Percentiles rank a stretch among this genome's conserved stretches.
Conservation (phyloP, 495 filamentous ascomycete genomes). For the Jackrogersella minutella region DNA sequence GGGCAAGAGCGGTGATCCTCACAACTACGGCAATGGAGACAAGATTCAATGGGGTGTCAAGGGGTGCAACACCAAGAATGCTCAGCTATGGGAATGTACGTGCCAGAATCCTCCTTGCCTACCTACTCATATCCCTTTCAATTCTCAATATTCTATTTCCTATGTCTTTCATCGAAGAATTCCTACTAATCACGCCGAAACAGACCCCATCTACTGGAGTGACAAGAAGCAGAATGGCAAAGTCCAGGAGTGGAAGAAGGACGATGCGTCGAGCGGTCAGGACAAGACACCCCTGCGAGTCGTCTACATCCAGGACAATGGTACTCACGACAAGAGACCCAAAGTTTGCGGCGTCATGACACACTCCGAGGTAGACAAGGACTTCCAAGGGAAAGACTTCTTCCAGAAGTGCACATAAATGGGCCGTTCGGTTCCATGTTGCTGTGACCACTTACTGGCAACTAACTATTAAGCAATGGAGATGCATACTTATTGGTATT, state of each 20-base stretch:
- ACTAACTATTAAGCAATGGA: not conserved
- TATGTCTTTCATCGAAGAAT: not conserved
- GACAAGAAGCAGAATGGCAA: not conserved
- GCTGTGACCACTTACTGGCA: not conserved
- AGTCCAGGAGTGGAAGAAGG: not conserved
- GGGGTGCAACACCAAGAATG: not conserved
- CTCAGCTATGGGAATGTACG: not conserved
- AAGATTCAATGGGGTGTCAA: not conserved
- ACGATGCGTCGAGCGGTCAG: not conserved
- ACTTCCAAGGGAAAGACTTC: slow-evolving; percentile 5
- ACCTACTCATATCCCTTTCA: not conserved
- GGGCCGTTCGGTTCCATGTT: not conserved
- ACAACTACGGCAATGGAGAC: slow-evolving; percentile 7
- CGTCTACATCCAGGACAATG: not conserved
- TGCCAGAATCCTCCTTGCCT: not conserved
- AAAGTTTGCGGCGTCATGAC: slow-evolving; percentile 5
- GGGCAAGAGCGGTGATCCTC: slow-evolving; percentile 4
- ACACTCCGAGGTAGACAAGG: not conserved
- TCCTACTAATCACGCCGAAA: not conserved
- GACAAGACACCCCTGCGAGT: not conserved
- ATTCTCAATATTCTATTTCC: too few relatives aligned
- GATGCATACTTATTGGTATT: not conserved
- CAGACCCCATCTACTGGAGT: slow-evolving; percentile 3
- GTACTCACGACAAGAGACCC: slow-evolving; percentile 2
- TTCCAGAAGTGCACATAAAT: slow-evolving; percentile 7